Conservation (phyloP, 345 rosid genomes). For the Conringia planisiliqua region DNA sequence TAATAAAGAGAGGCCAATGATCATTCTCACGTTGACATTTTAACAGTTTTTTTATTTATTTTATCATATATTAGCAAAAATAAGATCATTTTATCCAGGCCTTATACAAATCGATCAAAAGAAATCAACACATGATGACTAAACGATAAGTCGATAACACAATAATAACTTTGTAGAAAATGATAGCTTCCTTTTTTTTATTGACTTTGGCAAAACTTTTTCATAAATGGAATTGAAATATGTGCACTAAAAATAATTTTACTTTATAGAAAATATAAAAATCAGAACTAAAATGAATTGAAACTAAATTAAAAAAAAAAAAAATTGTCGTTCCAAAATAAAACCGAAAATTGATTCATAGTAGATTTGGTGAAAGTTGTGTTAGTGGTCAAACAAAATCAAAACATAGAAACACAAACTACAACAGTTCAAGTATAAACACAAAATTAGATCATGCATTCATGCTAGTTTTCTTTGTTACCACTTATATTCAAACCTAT, state of each 20-base stretch:
- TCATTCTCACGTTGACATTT: too few relatives aligned
- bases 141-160: too few relatives aligned
- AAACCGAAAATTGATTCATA: neutral
- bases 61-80: too few relatives aligned
- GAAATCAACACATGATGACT: neutral
- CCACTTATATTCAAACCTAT: too few relatives aligned
- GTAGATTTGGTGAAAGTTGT: neutral
- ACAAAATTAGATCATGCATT: neutral
- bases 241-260: neutral
- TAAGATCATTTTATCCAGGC: too few relatives aligned
- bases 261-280: neutral
- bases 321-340: neutral
- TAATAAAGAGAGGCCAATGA: too few relatives aligned
- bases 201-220: neutral
- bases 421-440: neutral
- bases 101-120: too few relatives aligned
- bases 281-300: neutral
- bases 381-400: neutral
- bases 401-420: neutral
- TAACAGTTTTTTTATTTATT: too few relatives aligned
- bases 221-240: neutral
- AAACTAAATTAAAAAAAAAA: neutral
- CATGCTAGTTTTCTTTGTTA: neutral
- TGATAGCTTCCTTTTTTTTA: too few relatives aligned
- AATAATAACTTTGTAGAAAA: neutral